Conservation (phyloP, 1,139 yeast genomes). For the Magnusiomyces suaveolens region DNA sequence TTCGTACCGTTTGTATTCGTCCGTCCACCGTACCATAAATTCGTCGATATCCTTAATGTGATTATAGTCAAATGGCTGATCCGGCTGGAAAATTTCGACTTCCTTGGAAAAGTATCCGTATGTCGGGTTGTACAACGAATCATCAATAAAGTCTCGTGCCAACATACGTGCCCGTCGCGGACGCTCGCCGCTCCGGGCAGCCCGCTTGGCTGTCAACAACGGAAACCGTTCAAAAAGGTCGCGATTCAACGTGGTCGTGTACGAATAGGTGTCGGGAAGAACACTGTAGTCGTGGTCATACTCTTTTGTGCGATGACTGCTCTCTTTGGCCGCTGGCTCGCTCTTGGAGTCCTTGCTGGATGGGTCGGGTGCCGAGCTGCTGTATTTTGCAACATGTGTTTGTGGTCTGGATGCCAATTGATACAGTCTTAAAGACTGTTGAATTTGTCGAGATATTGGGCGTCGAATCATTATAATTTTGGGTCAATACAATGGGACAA, state of each 20-base stretch:
- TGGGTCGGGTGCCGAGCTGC: too few relatives aligned
- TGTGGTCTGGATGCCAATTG: too few relatives aligned
- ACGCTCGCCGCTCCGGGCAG: conserved; percentile 40
- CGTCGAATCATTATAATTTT: too few relatives aligned
- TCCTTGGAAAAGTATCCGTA: conserved; percentile 77
- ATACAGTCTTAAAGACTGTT: too few relatives aligned
- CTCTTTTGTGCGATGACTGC: background rate
- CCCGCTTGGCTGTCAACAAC: conserved; percentile 38
- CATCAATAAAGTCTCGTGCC: conserved; percentile 72
- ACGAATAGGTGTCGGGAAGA: conserved; percentile 28
- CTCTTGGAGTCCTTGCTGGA: too few relatives aligned
- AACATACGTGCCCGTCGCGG: conserved; percentile 63
- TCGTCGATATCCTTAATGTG: conserved; percentile 56
- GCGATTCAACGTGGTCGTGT: conserved; percentile 27
- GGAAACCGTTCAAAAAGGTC: conserved; percentile 40
- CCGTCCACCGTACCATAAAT: conserved; percentile 59
- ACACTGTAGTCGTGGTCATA: conserved; percentile 28
- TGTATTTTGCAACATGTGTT: background rate
- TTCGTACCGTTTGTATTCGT: conserved; percentile 54
- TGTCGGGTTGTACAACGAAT: conserved; percentile 67
- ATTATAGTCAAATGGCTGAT: conserved; percentile 44
- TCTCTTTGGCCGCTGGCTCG: too few relatives aligned
- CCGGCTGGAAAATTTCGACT: conserved; percentile 56
- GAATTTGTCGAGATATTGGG: too few relatives aligned
- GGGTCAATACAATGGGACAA: too few relatives aligned